phyloP scores from a whole-genome alignment of 179 eudicot species.

The Heliamphora pulchella region DNA sequence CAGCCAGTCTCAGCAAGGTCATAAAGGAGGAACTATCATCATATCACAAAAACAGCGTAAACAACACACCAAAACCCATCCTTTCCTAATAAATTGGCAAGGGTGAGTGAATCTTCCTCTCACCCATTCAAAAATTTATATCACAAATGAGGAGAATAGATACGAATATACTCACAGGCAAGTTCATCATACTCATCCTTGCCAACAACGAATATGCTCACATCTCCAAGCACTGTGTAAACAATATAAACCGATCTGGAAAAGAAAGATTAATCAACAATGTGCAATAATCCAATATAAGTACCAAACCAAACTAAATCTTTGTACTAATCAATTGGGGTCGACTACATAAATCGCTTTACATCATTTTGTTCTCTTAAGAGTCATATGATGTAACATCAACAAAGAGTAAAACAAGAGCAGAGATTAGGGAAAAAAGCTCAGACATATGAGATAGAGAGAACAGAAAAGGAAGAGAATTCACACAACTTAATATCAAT shows the following conservation, averaged over 20 bases:
- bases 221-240: slow-evolving; percentile 91
- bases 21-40: neutral
- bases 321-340: too few species aligned
- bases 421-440: too few species aligned
- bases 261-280: slow-evolving; percentile 16
- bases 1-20: neutral
- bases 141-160: neutral
- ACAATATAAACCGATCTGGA: slow-evolving; percentile 90
- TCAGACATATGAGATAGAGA: too few species aligned
- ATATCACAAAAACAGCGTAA: neutral
- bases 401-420: too few species aligned
- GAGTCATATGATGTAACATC: too few species aligned
- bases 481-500: too few species aligned
- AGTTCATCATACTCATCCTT: slow-evolving; percentile 98
- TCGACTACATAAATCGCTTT: too few species aligned
- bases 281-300: neutral
- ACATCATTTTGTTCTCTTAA: too few species aligned
- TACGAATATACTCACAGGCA: slow-evolving; percentile 61
- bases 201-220: slow-evolving; percentile 84
- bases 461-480: too few species aligned
- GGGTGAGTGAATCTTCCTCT: neutral
- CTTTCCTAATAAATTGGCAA: neutral
- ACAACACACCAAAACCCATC: neutral
- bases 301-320: neutral
- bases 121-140: neutral